Conservation (phyloP, 2,329 filamentous ascomycete genomes). For the Scolecobasidium constrictum region DNA sequence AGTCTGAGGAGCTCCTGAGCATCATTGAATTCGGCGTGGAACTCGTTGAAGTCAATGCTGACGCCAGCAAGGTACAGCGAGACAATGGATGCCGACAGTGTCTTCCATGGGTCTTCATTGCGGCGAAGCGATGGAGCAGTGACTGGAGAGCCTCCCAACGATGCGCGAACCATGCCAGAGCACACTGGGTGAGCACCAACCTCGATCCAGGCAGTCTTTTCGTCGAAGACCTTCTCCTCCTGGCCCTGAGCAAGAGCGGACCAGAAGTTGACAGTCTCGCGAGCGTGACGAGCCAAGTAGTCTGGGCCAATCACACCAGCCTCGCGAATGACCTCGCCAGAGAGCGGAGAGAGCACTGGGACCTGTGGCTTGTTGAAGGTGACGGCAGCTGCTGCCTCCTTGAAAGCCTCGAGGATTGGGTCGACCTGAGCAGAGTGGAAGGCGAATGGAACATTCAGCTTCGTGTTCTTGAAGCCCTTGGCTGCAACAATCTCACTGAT, state of each 20-base stretch:
- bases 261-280: constrained; percentile 60
- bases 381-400: constrained; percentile 41
- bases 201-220: constrained; percentile 61
- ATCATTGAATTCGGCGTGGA: constrained; percentile 49
- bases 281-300: constrained; percentile 55
- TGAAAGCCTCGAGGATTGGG: constrained; percentile 50
- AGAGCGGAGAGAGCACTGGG: constrained; percentile 57
- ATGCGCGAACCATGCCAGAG: constrained; percentile 56
- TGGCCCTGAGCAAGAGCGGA: constrained; percentile 50
- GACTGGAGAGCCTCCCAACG: constrained; percentile 43
- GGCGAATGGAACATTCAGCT: constrained; percentile 55
- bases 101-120: constrained; percentile 53
- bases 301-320: constrained; percentile 45
- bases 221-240: constrained; percentile 47
- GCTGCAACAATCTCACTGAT: constrained; percentile 38
- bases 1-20: constrained; percentile 51
- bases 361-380: constrained; percentile 47
- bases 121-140: constrained; percentile 52
- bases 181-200: constrained; percentile 65
- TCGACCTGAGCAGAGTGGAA: constrained; percentile 58
- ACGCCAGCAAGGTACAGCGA: constrained; percentile 52
- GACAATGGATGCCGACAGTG: constrained; percentile 46
- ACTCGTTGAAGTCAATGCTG: constrained; percentile 60
- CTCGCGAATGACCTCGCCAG: constrained; percentile 48
- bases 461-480: constrained; percentile 48